Base-by-base conservation (phyloP, 2,329 filamentous ascomycete genomes). In the Aspergillus ochraceoroseus region DNA sequence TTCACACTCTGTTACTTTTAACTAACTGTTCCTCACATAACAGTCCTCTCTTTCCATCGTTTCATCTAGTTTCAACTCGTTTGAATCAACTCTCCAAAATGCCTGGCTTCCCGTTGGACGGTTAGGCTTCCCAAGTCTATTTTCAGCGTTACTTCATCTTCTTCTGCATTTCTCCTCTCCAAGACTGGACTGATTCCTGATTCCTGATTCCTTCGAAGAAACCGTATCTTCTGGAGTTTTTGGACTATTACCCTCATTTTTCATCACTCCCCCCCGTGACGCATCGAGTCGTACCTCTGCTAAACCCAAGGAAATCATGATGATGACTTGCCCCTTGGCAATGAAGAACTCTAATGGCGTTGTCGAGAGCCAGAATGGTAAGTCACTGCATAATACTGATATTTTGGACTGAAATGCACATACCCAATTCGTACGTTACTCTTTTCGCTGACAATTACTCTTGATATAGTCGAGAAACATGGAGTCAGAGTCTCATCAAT, bases 261-360 rank as follows among this genome's bases (percentile, higher is more conserved):
- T 31, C 19, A 22, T 23, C 11, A 23, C 29, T 25, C 11, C 14
- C n/a, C 11, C 26, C 19, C 13, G 22, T 8, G 18, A 12, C 18
- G 17, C 11, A 12, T 33, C 22, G 14, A 39, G 26, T 36, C 32
- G 36, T 17, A 19, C 32, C 14, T 28, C 27, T 18, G 14, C 19
- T 22, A 18, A 9, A 40, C 27, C 31, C n/a, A 27, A 28, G 19
- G 15, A 28, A 13, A 13, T 25, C 19, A 29, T 32, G 28, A 37
- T 34, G 11, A 54, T 51, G 52, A 36, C 46, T 26, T 32, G 38
- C 12, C 52, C 52, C 12, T 43, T 53, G 32, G 28, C 33, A 3
- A 35, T 44, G 18, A 51, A 51, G 6, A 37, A n/a, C 32, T 39
- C 41, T 14, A 53, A 51, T 39, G 47, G 42, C 31, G 41, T 38